Evolutionary conservation across 2,329 filamentous ascomycete species (phyloP).

Genomic region (Neofusicoccum sp.): DNA sequence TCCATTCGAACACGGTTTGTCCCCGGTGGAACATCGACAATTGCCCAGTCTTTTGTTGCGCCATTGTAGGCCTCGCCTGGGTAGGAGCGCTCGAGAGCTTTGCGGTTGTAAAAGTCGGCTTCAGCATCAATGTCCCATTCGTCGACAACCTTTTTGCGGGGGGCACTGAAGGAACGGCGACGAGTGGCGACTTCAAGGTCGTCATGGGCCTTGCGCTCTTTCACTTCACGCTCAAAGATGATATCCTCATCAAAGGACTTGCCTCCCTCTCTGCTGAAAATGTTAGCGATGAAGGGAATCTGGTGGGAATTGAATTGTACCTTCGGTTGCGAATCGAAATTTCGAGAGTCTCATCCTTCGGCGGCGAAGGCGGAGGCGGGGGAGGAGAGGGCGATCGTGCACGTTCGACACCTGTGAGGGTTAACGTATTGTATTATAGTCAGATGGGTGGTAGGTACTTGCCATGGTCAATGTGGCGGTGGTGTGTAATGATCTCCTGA

Average conservation of each 20-base stretch:
- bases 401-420: constrained; percentile 46
- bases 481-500: constrained; percentile 87
- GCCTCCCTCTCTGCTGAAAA: constrained; percentile 35
- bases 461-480: constrained; percentile 86
- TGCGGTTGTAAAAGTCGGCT: constrained; percentile 66
- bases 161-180: constrained; percentile 44
- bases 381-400: constrained; percentile 53
- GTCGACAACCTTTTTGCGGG: constrained; percentile 51
- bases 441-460: constrained; percentile 36
- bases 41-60: constrained; percentile 75
- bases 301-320: background rate
- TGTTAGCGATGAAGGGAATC: background rate
- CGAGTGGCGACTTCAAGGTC: constrained; percentile 34
- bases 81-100: constrained; percentile 67
- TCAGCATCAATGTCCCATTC: constrained; percentile 56
- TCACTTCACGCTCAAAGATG: constrained; percentile 60
- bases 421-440: constrained; percentile 19
- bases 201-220: constrained; percentile 28
- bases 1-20: constrained; percentile 84
- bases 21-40: constrained; percentile 82
- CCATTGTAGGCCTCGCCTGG: constrained; percentile 75
- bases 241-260: constrained; percentile 66
- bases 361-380: constrained; percentile 51
- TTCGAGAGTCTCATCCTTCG: constrained; percentile 56
- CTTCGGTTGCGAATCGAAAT: constrained; percentile 53